Percentiles rank a stretch among this genome's conserved stretches.
Conservation (phyloP, 1,284 basidiomycete genomes). For the Ceratorhiza oryzae-sativae region DNA sequence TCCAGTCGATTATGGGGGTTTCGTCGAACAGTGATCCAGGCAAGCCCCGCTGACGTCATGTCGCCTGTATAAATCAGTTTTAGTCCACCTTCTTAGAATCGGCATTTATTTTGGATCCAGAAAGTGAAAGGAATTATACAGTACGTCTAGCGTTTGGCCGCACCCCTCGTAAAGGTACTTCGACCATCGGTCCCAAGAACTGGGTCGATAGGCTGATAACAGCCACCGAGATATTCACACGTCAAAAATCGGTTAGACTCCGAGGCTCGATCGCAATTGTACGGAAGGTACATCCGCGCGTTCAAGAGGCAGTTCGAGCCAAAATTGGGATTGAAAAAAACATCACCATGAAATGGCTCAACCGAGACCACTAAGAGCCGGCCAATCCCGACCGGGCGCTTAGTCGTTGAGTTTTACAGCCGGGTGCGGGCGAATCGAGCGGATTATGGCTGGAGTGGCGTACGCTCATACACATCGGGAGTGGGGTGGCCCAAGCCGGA, state of each 20-base stretch:
- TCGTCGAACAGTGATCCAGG: not conserved
- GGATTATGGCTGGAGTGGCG: not conserved
- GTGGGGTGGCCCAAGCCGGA: too few species aligned
- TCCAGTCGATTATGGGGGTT: not conserved
- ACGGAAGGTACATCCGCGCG: not conserved
- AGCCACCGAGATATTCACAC: too few species aligned
- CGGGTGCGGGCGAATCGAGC: not conserved
- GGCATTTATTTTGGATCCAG: not conserved
- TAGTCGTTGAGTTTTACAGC: not conserved
- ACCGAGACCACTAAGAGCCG: not conserved
- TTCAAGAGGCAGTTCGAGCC: not conserved
- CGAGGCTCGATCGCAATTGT: constrained; percentile 5
- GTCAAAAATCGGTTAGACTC: not conserved
- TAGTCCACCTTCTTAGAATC: not conserved
- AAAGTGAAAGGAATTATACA: not conserved
- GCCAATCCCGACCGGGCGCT: not conserved
- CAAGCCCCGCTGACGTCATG: not conserved
- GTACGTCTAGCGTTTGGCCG: too few species aligned
- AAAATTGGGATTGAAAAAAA: not conserved
- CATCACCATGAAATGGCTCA: not conserved
- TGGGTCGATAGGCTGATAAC: too few species aligned
- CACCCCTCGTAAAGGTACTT: too few species aligned
- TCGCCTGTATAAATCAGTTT: not conserved
- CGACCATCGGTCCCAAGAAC: too few species aligned
- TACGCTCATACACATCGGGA: not conserved